These are phyloP conservation scores for Rhododendron kiyosumense DNA, from an alignment of 148 eudicot species.

Conservation along the genomic window DNA sequence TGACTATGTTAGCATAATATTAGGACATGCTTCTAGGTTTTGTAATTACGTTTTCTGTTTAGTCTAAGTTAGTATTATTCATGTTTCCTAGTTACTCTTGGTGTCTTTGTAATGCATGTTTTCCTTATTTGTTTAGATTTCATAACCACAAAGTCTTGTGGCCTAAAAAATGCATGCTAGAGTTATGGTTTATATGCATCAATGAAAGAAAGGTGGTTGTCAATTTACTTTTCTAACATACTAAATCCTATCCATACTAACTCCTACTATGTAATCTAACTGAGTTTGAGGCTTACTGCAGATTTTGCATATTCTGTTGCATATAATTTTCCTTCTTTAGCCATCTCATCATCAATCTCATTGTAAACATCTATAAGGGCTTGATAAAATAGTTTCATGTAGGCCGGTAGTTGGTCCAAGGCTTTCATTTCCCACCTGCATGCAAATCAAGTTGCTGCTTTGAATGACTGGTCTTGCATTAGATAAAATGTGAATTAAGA, in stretches of 20 bases:
- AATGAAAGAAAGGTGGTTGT: too few relatives aligned
- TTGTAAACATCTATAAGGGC: slow-evolving; percentile 26
- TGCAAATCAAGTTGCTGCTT: neutral
- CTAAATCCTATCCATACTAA: neutral
- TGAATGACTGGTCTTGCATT: neutral
- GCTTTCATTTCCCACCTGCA: slow-evolving; percentile 37
- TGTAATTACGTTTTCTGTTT: too few relatives aligned
- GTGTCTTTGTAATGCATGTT: too few relatives aligned
- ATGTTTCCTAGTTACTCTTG: too few relatives aligned
- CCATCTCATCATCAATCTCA: slow-evolving; percentile 33
- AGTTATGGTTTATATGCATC: too few relatives aligned
- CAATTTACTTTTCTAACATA: neutral
- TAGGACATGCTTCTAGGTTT: too few relatives aligned
- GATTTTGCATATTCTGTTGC: slow-evolving; percentile 19
- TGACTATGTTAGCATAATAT: too few relatives aligned
- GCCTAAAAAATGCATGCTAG: too few relatives aligned
- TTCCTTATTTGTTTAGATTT: too few relatives aligned
- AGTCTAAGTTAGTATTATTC: neutral
- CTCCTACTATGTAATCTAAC: neutral
- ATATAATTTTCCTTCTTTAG: slow-evolving; percentile 23
- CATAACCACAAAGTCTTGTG: too few relatives aligned
- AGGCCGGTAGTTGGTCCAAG: slow-evolving; percentile 34
- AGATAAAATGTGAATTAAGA: neutral
- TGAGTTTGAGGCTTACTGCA: slow-evolving; percentile 16
- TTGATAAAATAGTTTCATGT: slow-evolving; percentile 27